phyloP scores from a whole-genome alignment of 169 alveolate genomes.

The Cryptosporidium andersoni region DNA sequence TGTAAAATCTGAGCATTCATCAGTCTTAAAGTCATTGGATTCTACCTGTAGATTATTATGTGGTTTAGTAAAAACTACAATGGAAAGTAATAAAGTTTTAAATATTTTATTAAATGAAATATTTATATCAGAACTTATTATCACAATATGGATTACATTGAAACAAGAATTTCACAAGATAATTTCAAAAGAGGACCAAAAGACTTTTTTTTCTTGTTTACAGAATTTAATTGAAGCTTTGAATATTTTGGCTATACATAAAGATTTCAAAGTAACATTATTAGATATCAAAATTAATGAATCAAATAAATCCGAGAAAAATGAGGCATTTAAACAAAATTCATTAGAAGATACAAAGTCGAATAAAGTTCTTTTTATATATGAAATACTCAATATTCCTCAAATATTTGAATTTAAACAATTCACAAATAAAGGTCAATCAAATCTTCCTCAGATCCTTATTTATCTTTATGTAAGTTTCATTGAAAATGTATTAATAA shows the following conservation, averaged over 20 bases:
- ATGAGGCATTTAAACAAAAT: background rate
- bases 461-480: slow-evolving; percentile 27
- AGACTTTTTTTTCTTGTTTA: slow-evolving; percentile 10
- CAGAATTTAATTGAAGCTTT: slow-evolving; percentile 52
- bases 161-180: background rate
- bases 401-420: slow-evolving; percentile 7
- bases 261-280: slow-evolving; percentile 19
- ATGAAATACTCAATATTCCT: slow-evolving; percentile 15
- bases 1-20: background rate
- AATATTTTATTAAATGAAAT: slow-evolving; percentile 7
- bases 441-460: background rate
- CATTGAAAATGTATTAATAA: slow-evolving; percentile 36
- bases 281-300: slow-evolving; percentile 29
- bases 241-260: slow-evolving; percentile 42
- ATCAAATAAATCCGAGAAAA: background rate
- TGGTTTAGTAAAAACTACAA: slow-evolving; percentile 28
- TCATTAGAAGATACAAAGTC: slow-evolving; percentile 4
- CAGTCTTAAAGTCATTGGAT: background rate
- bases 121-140: slow-evolving; percentile 11
- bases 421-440: background rate
- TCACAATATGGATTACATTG: slow-evolving; percentile 2
- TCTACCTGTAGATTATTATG: slow-evolving; percentile 34
- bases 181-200: background rate
- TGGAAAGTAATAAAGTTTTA: slow-evolving; percentile 32
- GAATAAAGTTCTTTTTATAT: slow-evolving; percentile 14